Conservation (phyloP, 2,329 filamentous ascomycete species). For the Phaeomoniella chlamydospora region DNA sequence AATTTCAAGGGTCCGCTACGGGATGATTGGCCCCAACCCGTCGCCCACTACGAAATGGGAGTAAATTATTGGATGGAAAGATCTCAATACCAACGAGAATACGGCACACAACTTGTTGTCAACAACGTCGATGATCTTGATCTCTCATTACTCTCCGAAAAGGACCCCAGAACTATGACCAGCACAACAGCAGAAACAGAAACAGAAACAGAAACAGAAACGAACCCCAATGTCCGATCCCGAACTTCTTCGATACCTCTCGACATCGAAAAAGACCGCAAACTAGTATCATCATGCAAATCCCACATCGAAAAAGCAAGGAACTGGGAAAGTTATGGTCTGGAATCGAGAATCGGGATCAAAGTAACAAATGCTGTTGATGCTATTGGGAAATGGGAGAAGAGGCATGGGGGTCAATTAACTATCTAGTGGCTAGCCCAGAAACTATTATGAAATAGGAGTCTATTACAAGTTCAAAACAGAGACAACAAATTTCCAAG, state of each 20-base stretch:
- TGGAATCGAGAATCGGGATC: constrained; percentile 41
- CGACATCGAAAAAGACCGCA: constrained; percentile 15
- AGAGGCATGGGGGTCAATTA: constrained; percentile 6
- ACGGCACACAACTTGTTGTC: constrained; percentile 13
- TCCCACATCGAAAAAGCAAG: constrained; percentile 42
- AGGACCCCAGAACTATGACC: no score
- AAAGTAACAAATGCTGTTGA: constrained; percentile 31
- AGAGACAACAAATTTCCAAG: no score
- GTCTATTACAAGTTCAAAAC: no score
- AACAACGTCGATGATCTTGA: no score
- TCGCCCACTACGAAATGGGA: constrained; percentile 75
- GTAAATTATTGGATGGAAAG: constrained; percentile 64
- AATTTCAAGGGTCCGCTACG: constrained; percentile 35
- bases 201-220: constrained; percentile 15
- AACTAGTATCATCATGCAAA: constrained; percentile 36
- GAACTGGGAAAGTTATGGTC: constrained; percentile 45
- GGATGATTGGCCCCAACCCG: constrained; percentile 52
- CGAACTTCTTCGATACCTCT: constrained; percentile 1
- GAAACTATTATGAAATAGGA: no score
- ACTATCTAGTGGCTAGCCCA: no score
- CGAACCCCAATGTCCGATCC: no score
- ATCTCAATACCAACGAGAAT: constrained; percentile 17
- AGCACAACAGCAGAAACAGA: constrained; percentile 7
- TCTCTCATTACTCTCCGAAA: no score
- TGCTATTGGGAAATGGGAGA: constrained; percentile 28